Evolutionary conservation across 2,329 filamentous ascomycete species (phyloP).

Genomic region (Pyrenophora teres): DNA sequence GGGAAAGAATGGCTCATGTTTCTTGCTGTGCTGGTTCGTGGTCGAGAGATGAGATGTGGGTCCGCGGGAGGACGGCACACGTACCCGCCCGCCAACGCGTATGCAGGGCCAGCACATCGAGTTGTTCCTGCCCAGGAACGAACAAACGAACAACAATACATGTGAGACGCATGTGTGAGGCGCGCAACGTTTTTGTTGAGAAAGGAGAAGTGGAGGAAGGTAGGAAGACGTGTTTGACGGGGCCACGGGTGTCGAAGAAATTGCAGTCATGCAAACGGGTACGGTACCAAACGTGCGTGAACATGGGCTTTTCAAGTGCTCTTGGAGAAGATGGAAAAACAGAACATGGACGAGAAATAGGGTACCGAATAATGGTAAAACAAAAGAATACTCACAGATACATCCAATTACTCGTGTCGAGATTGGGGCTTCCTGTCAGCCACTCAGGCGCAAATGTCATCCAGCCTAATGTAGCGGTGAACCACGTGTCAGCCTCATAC

Average conservation of each 20-base stretch:
- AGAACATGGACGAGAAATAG: background rate
- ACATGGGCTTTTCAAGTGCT: too few relatives aligned
- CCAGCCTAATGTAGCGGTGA: conserved; percentile 52
- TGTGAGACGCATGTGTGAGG: conserved; percentile 1
- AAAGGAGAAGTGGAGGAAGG: too few relatives aligned
- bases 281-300: too few relatives aligned
- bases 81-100: conserved; percentile 15
- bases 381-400: conserved; percentile 53
- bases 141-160: background rate
- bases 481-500: conserved; percentile 46
- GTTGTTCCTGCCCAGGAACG: conserved; percentile 2
- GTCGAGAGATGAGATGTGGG: conserved; percentile 21
- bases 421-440: conserved; percentile 61
- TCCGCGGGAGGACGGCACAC: conserved; percentile 10
- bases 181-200: too few relatives aligned
- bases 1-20: background rate
- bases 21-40: background rate
- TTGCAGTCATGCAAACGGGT: background rate
- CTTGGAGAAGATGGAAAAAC: background rate
- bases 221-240: background rate
- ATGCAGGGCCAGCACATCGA: conserved; percentile 25
- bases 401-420: conserved; percentile 64
- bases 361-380: background rate
- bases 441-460: conserved; percentile 71
- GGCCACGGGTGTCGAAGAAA: background rate